Evolutionary conservation across 2,329 filamentous ascomycete genomes (phyloP).

Genomic region (Remersonia thermophila): DNA sequence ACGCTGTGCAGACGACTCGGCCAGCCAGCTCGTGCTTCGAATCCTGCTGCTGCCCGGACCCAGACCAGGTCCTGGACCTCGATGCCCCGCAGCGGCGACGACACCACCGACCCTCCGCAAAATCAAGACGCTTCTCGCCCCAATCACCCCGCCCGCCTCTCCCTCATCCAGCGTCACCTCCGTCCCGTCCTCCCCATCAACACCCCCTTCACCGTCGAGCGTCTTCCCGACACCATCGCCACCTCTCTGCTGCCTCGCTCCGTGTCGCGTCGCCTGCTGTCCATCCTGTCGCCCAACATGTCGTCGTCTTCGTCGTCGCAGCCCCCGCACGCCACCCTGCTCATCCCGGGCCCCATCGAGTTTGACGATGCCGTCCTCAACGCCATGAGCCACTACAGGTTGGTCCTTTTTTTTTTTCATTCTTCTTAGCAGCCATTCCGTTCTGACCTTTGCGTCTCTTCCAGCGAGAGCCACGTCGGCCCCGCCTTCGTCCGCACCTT

Average conservation of each 20-base stretch:
- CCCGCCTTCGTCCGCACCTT: constrained; percentile 81
- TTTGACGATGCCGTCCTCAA: constrained; percentile 94
- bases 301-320: constrained; percentile 54
- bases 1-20: too few species aligned
- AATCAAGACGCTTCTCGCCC: constrained; percentile 15
- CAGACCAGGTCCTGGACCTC: too few species aligned
- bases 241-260: constrained; percentile 19
- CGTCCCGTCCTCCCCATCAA: constrained; percentile 21
- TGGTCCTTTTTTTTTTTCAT: constrained; percentile 8
- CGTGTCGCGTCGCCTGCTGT: constrained; percentile 20
- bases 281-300: constrained; percentile 31
- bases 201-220: constrained; percentile 21
- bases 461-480: constrained; percentile 85
- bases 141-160: constrained; percentile 21
- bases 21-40: too few species aligned
- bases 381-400: constrained; percentile 93
- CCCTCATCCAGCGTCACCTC: constrained; percentile 27
- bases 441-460: too few species aligned
- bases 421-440: too few species aligned
- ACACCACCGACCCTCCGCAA: too few species aligned
- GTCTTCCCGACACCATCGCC: constrained; percentile 20
- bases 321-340: constrained; percentile 55
- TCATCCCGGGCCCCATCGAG: constrained; percentile 96
- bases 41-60: too few species aligned
- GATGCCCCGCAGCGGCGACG: too few species aligned